Percentiles rank a stretch among this genome's conserved stretches.
These are phyloP conservation scores for Xanthoconium separans DNA, from an alignment of 1,284 basidiomycete genomes.

Conservation along the genomic window DNA sequence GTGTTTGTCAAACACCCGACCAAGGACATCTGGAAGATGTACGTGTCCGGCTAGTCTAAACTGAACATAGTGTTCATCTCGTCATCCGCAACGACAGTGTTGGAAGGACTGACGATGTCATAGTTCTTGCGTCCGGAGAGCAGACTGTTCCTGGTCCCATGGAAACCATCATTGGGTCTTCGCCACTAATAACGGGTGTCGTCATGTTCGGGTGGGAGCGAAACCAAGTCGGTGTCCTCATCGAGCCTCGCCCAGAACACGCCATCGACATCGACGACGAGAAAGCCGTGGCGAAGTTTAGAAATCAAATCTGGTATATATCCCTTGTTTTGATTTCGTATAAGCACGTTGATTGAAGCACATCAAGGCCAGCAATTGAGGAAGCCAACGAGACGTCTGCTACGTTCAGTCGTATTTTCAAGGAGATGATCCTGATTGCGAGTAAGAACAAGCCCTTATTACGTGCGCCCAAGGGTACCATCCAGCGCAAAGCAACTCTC, in stretches of 20 bases:
- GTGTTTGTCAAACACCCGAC: slow-evolving; percentile 33
- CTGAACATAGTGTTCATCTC: not conserved
- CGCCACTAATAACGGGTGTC: slow-evolving; percentile 26
- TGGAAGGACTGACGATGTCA: slow-evolving; percentile 29
- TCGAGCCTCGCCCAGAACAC: slow-evolving; percentile 33
- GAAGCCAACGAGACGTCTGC: slow-evolving; percentile 3
- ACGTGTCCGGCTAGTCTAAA: not conserved
- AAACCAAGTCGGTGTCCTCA: slow-evolving; percentile 39
- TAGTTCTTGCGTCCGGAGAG: slow-evolving; percentile 31
- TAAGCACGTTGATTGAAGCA: no score
- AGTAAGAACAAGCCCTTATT: no score
- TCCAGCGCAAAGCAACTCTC: no score
- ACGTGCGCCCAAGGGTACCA: no score
- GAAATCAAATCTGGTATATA: slow-evolving; percentile 25
- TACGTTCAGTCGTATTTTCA: not conserved
- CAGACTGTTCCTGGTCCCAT: slow-evolving; percentile 34
- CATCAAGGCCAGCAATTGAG: slow-evolving; percentile 1
- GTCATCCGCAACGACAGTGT: slow-evolving; percentile 9
- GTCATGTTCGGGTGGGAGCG: slow-evolving; percentile 33
- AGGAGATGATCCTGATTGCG: slow-evolving; percentile 6
- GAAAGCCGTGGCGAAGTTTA: slow-evolving; percentile 30
- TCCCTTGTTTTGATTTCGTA: no score
- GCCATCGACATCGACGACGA: slow-evolving; percentile 30
- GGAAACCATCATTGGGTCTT: slow-evolving; percentile 26
- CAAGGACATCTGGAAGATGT: slow-evolving; percentile 30